Conservation (phyloP, 148 eudicot species). For the Chenopodium suecicum region DNA sequence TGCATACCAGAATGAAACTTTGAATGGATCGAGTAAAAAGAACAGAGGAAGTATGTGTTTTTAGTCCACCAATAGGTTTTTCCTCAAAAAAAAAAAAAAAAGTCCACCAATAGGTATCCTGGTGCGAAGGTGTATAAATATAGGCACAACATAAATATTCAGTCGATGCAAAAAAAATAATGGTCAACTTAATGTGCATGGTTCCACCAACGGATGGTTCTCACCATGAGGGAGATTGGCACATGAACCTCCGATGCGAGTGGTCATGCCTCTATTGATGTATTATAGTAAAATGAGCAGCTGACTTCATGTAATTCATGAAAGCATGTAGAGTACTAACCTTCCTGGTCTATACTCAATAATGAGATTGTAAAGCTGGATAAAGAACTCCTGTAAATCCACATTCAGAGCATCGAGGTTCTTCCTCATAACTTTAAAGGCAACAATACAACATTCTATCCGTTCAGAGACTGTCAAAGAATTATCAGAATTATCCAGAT, state of each 20-base stretch:
- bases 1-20: too few species aligned
- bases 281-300: not conserved
- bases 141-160: not conserved
- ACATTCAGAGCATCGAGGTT: slow-evolving; percentile 94
- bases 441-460: slow-evolving; percentile 87
- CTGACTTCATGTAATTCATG: not conserved
- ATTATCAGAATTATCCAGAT: slow-evolving; percentile 34
- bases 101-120: not conserved
- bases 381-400: slow-evolving; percentile 87
- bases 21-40: too few species aligned
- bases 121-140: too few species aligned
- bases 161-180: not conserved
- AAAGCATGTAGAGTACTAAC: slow-evolving; percentile 35
- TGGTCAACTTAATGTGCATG: not conserved
- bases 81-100: too few species aligned
- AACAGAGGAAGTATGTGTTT: not conserved
- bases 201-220: not conserved
- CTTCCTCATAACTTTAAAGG: slow-evolving; percentile 90
- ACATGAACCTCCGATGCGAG: not conserved
- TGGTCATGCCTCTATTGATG: not conserved
- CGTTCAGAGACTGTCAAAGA: slow-evolving; percentile 77
- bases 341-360: slow-evolving; percentile 87
- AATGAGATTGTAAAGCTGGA: slow-evolving; percentile 80
- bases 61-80: not conserved
- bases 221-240: not conserved